phyloP scores from a whole-genome alignment of 257 asterid species.

The Fraxinus anomala region DNA sequence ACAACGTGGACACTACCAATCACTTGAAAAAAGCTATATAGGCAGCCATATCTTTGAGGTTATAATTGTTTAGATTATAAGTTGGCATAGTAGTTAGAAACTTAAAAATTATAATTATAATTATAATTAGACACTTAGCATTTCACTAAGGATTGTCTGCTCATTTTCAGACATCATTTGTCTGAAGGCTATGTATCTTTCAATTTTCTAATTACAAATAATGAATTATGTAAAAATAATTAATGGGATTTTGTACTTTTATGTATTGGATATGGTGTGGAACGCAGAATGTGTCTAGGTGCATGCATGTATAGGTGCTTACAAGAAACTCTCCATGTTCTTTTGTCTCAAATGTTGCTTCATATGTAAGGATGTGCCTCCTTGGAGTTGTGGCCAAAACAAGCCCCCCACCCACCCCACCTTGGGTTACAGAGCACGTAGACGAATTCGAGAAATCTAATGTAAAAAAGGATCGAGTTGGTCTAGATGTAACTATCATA shows the following conservation, averaged over 20 bases:
- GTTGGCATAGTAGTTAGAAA: neutral
- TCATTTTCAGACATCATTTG: constrained; percentile 5
- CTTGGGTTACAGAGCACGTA: neutral
- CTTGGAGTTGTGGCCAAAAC: neutral
- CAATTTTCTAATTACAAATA: neutral
- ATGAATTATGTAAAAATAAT: constrained; percentile 1
- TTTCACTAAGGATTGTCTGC: constrained; percentile 20
- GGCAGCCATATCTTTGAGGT: neutral
- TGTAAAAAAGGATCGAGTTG: neutral
- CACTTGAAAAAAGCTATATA: neutral
- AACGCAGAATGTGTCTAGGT: constrained; percentile 21
- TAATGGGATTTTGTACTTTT: neutral
- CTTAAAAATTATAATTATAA: neutral
- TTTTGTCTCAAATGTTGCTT: constrained; percentile 31
- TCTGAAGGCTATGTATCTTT: neutral
- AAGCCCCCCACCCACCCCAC: neutral
- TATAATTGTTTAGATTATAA: neutral
- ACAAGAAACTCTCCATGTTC: constrained; percentile 32
- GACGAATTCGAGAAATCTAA: neutral
- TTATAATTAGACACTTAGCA: neutral
- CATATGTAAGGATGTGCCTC: constrained; percentile 29
- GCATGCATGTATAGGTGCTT: constrained; percentile 31
- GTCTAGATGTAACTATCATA: too few relatives aligned
- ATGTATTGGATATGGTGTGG: constrained; percentile 3
- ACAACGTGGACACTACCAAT: neutral